Evolutionary conservation across 1,139 yeast species (phyloP).

Genomic region (Yamadazyma diospyri): DNA sequence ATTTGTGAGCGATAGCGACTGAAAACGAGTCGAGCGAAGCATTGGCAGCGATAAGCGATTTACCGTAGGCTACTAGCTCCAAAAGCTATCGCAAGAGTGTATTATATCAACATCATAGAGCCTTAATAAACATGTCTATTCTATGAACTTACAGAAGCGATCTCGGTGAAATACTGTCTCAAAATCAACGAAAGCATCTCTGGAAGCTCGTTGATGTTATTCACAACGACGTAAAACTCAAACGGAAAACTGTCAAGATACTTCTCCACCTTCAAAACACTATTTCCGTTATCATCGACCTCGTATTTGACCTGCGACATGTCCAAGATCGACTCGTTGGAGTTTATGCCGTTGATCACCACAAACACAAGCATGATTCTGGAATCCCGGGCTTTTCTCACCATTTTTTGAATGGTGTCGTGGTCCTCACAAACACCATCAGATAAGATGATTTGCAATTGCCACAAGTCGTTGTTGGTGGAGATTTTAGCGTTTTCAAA

Average conservation of each 20-base stretch:
- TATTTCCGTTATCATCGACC: constrained; percentile 66
- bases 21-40: too few species aligned
- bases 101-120: too few species aligned
- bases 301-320: constrained; percentile 88
- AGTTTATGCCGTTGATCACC: constrained; percentile 83
- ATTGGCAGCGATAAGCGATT: too few species aligned
- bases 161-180: constrained; percentile 86
- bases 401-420: constrained; percentile 73
- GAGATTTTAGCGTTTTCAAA: constrained; percentile 67
- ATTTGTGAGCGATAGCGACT: too few species aligned
- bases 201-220: constrained; percentile 85
- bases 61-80: too few species aligned
- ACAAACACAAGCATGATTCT: constrained; percentile 95
- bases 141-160: constrained; percentile 22
- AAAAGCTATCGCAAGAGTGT: too few species aligned
- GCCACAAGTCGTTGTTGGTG: constrained; percentile 76
- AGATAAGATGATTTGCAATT: constrained; percentile 83
- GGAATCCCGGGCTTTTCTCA: constrained; percentile 88
- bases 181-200: constrained; percentile 85
- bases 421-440: constrained; percentile 98
- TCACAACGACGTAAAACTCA: constrained; percentile 92
- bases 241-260: constrained; percentile 95
- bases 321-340: constrained; percentile 83
- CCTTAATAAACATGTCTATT: background rate
- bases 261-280: constrained; percentile 72